Evolutionary conservation across 2,329 filamentous ascomycete species (phyloP), one percentile per base, ranked within the genome.

Genomic region (Monilinia fructicola): DNA sequence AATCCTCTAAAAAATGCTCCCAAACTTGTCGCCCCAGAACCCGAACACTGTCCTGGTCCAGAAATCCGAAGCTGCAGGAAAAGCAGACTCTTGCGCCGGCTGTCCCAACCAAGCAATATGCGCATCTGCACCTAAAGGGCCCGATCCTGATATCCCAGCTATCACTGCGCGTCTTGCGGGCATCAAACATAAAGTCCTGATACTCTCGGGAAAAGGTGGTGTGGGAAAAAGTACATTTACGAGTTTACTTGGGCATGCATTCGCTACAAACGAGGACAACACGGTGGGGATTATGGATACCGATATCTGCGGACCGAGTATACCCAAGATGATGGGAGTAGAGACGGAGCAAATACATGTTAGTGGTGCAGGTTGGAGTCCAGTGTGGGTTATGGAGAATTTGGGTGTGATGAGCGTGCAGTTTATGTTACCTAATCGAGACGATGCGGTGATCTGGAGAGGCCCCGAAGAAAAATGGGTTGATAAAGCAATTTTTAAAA

Each of bases 261-360:
- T 99, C 74, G 92, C 95, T 1, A 86, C 87, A 18, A 92, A 96
- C 77, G 87, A 89, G 0, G 86, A 89, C 55, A 89, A 82, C 66
- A 92, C 87, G 1, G 91, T 99, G 38, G 95, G 94, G 26, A 89
- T 99, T 73, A 97, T 98, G 92, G 95, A 99, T 79, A 96, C 95
- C 9, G 95, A 99, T 78, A 97, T 99, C 69, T 97, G 93, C 79
- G 95, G 95, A 0, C 95, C 95, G 0, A 92, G 88, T 70, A 97
- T 99, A 74, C 95, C 95, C 26, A 97, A 97, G 81, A 98, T 99
- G 94, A 93, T 99, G 89, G 95, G 95, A 44, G 94, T 97, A 0
- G 93, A 97, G 78, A 82, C 87, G 35, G 94, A 99, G 80, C 96
- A 91, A 1, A 95, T 99, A 63, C 95, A 99, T 77, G 87, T 97